Percentiles rank a stretch among this genome's conserved stretches.
Conservation (phyloP, 2,329 filamentous ascomycete species). For the Fusarium nisikadoi region DNA sequence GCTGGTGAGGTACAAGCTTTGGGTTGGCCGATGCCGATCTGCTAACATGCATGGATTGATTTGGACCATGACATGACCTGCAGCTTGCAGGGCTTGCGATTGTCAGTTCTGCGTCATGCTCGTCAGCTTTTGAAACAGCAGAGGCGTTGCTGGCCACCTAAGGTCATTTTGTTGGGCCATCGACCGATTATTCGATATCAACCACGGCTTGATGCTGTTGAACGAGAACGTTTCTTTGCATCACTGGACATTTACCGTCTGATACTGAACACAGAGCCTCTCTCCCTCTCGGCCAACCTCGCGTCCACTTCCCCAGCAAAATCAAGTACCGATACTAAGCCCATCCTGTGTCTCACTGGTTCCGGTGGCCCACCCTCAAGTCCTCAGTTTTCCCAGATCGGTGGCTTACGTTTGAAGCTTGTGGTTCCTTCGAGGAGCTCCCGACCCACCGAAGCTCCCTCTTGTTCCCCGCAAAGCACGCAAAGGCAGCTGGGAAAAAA, state of each 20-base stretch:
- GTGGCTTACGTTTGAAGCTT: conserved; percentile 27
- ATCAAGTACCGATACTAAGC: conserved; percentile 19
- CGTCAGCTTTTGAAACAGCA: conserved; percentile 12
- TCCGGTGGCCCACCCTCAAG: conserved; percentile 5
- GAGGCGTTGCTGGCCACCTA: background rate
- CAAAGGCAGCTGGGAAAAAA: conserved; percentile 2
- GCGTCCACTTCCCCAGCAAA: conserved; percentile 1
- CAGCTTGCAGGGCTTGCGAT: conserved; percentile 20
- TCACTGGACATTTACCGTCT: background rate
- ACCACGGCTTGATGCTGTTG: background rate
- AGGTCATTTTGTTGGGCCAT: background rate
- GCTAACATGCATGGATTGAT: conserved; percentile 9
- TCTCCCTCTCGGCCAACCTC: conserved; percentile 16
- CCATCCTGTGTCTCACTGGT: conserved; percentile 27
- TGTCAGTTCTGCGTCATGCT: conserved; percentile 21
- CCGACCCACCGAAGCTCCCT: conserved; percentile 34
- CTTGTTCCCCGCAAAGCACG: conserved; percentile 41
- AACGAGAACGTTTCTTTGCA: background rate
- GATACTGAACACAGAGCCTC: background rate
- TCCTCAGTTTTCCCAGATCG: conserved; percentile 29
- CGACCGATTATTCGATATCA: background rate
- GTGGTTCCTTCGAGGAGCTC: conserved; percentile 21
- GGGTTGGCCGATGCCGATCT: conserved; percentile 27
- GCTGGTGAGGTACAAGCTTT: conserved; percentile 11
- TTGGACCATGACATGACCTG: conserved; percentile 19